Percentiles rank a stretch among this genome's conserved stretches.
phyloP scores from a whole-genome alignment of 352 stramenopile genomes.

The Phytophthora boehmeriae region DNA sequence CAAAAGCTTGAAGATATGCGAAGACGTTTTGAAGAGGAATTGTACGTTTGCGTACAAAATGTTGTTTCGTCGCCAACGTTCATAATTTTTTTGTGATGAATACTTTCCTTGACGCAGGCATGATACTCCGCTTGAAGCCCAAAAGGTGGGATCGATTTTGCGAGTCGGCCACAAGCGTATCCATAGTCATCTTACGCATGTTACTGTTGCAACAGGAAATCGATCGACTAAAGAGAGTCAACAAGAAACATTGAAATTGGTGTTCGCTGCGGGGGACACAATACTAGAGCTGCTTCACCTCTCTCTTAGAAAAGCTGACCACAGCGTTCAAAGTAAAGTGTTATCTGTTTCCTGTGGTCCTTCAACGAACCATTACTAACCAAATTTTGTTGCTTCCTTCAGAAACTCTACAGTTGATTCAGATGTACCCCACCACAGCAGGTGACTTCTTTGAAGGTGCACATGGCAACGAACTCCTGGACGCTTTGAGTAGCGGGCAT shows the following conservation, averaged over 20 bases:
- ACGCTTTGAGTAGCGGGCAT: constrained; percentile 61
- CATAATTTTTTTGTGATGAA: neutral
- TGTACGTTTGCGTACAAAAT: constrained; percentile 35
- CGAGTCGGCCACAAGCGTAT: neutral
- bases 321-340: constrained; percentile 56
- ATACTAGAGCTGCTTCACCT: constrained; percentile 68
- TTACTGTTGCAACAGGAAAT: constrained; percentile 46
- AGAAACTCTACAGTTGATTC: constrained; percentile 65
- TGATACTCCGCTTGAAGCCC: constrained; percentile 49
- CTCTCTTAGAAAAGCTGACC: constrained; percentile 58
- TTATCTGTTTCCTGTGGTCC: neutral
- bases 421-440: constrained; percentile 67
- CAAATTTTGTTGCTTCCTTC: neutral
- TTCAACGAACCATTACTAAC: constrained; percentile 8
- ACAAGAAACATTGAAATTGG: constrained; percentile 57
- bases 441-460: constrained; percentile 62
- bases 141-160: constrained; percentile 30
- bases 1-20: constrained; percentile 63
- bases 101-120: constrained; percentile 24
- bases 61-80: neutral
- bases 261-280: constrained; percentile 62
- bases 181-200: constrained; percentile 1
- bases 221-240: constrained; percentile 56
- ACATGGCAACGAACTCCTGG: constrained; percentile 60
- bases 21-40: constrained; percentile 56